Evolutionary conservation across 179 eudicot species (phyloP).

Genomic region (Silene vulgaris): DNA sequence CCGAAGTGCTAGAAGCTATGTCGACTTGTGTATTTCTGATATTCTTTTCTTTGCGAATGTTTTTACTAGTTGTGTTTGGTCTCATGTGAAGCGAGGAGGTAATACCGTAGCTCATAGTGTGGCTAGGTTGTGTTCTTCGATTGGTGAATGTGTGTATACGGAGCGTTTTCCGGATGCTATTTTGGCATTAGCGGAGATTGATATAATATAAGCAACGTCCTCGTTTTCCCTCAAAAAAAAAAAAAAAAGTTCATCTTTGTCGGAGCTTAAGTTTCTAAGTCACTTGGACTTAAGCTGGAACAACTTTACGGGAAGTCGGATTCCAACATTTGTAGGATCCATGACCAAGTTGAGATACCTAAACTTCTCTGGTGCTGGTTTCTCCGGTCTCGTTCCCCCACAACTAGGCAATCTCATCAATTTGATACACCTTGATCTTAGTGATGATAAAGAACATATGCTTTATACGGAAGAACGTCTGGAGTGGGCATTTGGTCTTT

Average conservation of each 20-base stretch:
- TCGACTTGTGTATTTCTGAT: not conserved
- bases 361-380: not conserved
- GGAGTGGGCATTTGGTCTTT: slow-evolving; percentile 6
- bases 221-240: too few species aligned
- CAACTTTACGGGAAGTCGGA: not conserved
- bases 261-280: not conserved
- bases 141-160: not conserved
- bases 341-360: slow-evolving; percentile 12
- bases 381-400: not conserved
- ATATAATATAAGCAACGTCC: too few species aligned
- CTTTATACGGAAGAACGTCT: not conserved
- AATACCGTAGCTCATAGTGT: not conserved
- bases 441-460: too few species aligned
- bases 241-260: not conserved
- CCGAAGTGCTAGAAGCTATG: too few species aligned
- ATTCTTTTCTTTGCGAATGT: not conserved
- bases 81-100: not conserved
- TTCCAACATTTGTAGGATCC: slow-evolving; percentile 12
- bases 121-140: not conserved
- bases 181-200: not conserved
- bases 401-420: not conserved
- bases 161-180: not conserved
- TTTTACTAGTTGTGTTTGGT: not conserved
- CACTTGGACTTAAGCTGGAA: slow-evolving; percentile 4
- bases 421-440: too few species aligned